Base-by-base conservation (phyloP, 345 rosid species). In the Cardamine occulta region DNA sequence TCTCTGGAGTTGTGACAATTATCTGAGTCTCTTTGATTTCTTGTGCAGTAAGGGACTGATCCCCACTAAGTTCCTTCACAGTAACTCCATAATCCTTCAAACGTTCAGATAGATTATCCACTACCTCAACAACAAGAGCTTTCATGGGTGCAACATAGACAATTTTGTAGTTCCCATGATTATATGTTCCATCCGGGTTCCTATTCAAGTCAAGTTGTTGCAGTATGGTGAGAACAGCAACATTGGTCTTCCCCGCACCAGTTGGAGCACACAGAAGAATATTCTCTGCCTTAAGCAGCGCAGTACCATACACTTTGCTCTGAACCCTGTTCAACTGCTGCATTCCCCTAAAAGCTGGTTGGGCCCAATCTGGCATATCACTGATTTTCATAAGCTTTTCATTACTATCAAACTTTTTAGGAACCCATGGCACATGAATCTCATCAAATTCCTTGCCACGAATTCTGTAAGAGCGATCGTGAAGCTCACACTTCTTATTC, bases 91-190 rank as follows among this genome's bases (percentile, higher is more conserved):
- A 91, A 5, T 79, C 82, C 80, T 86, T 82, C 80, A 93, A 74
- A 5, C 94, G 93, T 21, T 85, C 67, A 52, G 98, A 89, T 57
- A 93, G 80, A 79, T 86, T 87, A 72, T 86, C 85, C 13, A 91
- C 97, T 28, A 91, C 85, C 81, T 93, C 97, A 45, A 91, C 93
- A 66, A 93, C 97, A 72, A 93, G 89, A 58, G 97, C 96, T 76
- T 93, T 93, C 97, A 93, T 91, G 8, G 98, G 98, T 18, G 98
- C 96, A 81, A 91, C 96, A 77, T 93, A 91, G 32, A 93, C 91
- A 66, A 93, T 86, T 85, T 89, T 91, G 76, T 84, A 91, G 71
- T 83, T 77, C 68, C 80, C 75, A 70, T 91, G 92, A 66, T 85
- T 86, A 77, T 79, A 86, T 10, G 94, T 77, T 72, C 98, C 97